Percentiles rank a stretch among this genome's conserved stretches.
These are phyloP conservation scores for Dendrocalamus sinicus DNA, from an alignment of 176 grass and related monocot species.

Conservation along the genomic window DNA sequence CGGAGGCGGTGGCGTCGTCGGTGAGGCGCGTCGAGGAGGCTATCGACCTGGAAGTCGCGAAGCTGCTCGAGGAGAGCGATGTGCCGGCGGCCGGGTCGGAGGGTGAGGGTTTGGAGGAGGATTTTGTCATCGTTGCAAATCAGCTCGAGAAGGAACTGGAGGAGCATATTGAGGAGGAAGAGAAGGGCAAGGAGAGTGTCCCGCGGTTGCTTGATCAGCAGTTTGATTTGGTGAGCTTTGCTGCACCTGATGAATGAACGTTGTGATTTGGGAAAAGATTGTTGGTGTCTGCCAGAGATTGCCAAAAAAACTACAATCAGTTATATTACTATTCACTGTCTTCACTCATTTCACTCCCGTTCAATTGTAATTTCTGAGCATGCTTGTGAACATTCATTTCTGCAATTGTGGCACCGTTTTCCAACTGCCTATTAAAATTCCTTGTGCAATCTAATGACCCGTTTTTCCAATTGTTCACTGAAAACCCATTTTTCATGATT, in stretches of 20 bases:
- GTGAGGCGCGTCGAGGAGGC: background rate
- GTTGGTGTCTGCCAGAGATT: background rate
- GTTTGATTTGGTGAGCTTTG: constrained; percentile 59
- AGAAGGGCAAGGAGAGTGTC: constrained; percentile 11
- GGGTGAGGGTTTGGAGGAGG: constrained; percentile 77
- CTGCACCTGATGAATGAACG: background rate
- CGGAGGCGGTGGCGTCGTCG: background rate
- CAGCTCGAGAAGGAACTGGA: constrained; percentile 42
- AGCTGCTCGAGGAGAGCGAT: background rate
- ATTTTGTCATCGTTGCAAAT: constrained; percentile 77
- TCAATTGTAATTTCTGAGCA: background rate
- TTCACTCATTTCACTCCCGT: background rate
- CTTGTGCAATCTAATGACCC: background rate
- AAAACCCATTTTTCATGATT: constrained; percentile 19
- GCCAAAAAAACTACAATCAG: background rate
- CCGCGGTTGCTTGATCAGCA: constrained; percentile 39
- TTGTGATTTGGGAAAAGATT: background rate
- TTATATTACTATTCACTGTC: background rate
- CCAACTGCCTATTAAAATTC: background rate
- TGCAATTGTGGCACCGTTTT: background rate
- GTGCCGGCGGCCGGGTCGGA: constrained; percentile 37
- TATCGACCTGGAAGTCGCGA: background rate
- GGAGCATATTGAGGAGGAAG: background rate
- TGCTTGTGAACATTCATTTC: background rate
- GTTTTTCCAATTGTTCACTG: background rate